Percentiles rank a stretch among this genome's conserved stretches.
Evolutionary conservation across 345 rosid species (phyloP).

Genomic region (Arabis hirsuta): DNA sequence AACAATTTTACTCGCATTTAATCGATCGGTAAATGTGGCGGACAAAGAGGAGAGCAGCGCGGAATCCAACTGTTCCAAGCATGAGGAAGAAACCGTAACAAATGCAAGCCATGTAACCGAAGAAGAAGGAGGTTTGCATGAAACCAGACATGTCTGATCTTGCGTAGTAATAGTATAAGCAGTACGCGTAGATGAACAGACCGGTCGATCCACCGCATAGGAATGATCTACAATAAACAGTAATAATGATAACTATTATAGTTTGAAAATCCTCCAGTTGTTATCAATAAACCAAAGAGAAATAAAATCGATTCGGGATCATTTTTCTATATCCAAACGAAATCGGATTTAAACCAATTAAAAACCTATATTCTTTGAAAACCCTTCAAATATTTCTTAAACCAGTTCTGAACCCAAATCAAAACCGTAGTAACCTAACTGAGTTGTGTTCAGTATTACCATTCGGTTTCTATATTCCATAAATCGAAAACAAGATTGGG

Average conservation of each 20-base stretch:
- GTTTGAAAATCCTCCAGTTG: too few species aligned
- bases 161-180: conserved; percentile 54
- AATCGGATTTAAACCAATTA: conserved; percentile 67
- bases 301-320: too few species aligned
- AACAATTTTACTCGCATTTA: too few species aligned
- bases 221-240: too few species aligned
- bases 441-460: neutral
- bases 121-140: conserved; percentile 90
- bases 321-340: neutral
- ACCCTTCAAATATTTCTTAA: too few species aligned
- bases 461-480: neutral
- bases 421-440: neutral
- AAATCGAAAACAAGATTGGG: neutral
- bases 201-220: too few species aligned
- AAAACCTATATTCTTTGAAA: conserved; percentile 55
- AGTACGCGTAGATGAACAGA: too few species aligned
- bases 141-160: conserved; percentile 86
- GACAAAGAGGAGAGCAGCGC: conserved; percentile 69
- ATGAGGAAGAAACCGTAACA: conserved; percentile 87
- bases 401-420: conserved; percentile 21
- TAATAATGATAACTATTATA: too few species aligned
- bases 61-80: conserved; percentile 83
- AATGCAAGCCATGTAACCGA: conserved; percentile 88
- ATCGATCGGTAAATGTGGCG: too few species aligned
- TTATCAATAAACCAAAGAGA: too few species aligned